Evolutionary conservation across 192 early-diverging fungal species (phyloP).

Genomic region (Powellomyces hirtus): DNA sequence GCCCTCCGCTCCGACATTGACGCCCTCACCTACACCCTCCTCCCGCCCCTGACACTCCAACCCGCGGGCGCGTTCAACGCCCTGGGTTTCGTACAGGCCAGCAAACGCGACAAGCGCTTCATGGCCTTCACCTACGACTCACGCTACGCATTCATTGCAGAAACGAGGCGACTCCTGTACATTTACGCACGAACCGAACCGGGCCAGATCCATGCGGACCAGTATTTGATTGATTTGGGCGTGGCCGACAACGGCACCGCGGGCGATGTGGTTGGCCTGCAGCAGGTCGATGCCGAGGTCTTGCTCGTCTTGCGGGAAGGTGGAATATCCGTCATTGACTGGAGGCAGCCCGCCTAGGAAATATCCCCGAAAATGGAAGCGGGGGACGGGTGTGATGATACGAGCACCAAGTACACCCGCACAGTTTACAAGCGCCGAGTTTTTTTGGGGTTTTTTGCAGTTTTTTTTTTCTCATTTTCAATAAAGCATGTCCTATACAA

Average conservation of each 20-base stretch:
- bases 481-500: too few species aligned
- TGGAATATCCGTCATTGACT: not conserved
- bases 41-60: not conserved
- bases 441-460: too few species aligned
- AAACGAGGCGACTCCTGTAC: slow-evolving; percentile 1
- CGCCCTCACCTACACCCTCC: not conserved
- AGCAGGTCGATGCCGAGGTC: not conserved
- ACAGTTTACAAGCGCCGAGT: too few species aligned
- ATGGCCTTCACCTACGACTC: slow-evolving; percentile 8
- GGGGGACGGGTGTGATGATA: too few species aligned
- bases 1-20: slow-evolving; percentile 22
- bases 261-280: slow-evolving; percentile 8
- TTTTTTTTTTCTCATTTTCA: too few species aligned
- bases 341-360: too few species aligned
- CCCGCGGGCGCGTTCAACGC: slow-evolving; percentile 10
- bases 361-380: too few species aligned
- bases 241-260: not conserved
- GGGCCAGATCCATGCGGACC: not conserved
- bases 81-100: slow-evolving; percentile 28
- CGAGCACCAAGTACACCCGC: too few species aligned
- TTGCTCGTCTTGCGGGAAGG: slow-evolving; percentile 2
- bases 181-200: not conserved
- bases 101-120: slow-evolving; percentile 22
- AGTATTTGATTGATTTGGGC: slow-evolving; percentile 2
- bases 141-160: slow-evolving; percentile 2